Evolutionary conservation across 495 filamentous ascomycete genomes (phyloP).

Genomic region (Physcia stellaris): DNA sequence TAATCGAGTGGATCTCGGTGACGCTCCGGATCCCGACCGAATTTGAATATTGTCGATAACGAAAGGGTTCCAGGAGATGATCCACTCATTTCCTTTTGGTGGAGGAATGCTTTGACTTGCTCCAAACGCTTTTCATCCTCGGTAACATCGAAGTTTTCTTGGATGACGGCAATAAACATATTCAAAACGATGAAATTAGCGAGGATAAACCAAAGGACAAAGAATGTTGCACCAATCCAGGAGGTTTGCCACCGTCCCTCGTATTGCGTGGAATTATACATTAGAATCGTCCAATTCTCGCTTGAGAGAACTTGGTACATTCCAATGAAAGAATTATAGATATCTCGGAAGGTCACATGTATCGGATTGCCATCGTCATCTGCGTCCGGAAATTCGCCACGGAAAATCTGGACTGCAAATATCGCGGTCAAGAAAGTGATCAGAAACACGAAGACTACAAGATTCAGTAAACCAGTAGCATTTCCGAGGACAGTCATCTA

Average conservation of each 20-base stretch:
- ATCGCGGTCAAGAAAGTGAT: conserved; percentile 89
- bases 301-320: conserved; percentile 99
- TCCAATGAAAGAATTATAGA: conserved; percentile 89
- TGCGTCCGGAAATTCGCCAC: conserved; percentile 57
- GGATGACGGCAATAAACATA: conserved; percentile 99
- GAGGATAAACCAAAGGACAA: conserved; percentile 91
- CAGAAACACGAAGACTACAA: conserved; percentile 92
- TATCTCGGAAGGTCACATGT: conserved; percentile 67
- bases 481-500: conserved; percentile 71
- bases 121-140: conserved; percentile 96
- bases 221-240: conserved; percentile 92
- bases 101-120: conserved; percentile 86
- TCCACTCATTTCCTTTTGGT: conserved; percentile 72
- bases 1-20: conserved; percentile 77
- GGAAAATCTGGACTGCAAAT: conserved; percentile 86
- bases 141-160: conserved; percentile 99
- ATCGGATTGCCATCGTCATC: conserved; percentile 43
- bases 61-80: conserved; percentile 58
- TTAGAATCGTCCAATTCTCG: conserved; percentile 82
- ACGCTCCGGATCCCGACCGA: conserved; percentile 49
- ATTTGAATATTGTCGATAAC: conserved; percentile 73
- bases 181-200: conserved; percentile 94
- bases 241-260: conserved; percentile 47
- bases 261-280: conserved; percentile 69
- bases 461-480: conserved; percentile 78